Percentiles rank a stretch among this genome's conserved stretches.
These are phyloP conservation scores for Lavandula angustifolia DNA, from an alignment of 257 asterid genomes.

Conservation along the genomic window DNA sequence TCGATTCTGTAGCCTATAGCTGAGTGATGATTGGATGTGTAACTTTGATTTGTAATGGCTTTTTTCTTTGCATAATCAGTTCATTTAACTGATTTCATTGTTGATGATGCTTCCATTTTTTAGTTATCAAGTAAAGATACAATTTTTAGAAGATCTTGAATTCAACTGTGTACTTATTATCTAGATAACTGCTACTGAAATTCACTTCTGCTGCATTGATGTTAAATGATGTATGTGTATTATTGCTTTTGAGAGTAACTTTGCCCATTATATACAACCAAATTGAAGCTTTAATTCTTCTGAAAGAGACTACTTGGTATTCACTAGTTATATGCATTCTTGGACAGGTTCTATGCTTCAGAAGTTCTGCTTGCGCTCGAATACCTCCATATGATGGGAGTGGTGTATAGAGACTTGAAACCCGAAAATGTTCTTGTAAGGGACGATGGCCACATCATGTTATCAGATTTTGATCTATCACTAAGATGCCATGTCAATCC, in stretches of 20 bases:
- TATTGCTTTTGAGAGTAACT: no score
- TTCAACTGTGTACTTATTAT: background rate
- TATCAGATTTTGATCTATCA: conserved; percentile 89
- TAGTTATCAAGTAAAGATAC: background rate
- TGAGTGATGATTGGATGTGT: conserved; percentile 1
- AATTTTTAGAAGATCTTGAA: background rate
- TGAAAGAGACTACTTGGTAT: background rate
- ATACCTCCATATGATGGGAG: conserved; percentile 96
- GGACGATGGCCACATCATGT: conserved; percentile 94
- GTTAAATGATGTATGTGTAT: no score
- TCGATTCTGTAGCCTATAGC: background rate
- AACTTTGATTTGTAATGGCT: background rate
- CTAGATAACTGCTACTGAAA: background rate
- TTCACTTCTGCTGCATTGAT: background rate
- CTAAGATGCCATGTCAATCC: conserved; percentile 77
- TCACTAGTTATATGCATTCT: background rate
- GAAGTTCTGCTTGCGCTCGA: conserved; percentile 91
- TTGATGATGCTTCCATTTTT: no score
- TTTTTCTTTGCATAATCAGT: no score
- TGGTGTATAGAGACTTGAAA: conserved; percentile 81
- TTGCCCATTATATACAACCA: no score
- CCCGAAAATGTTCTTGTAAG: conserved; percentile 92
- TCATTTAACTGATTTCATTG: no score
- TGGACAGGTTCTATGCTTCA: conserved; percentile 77
- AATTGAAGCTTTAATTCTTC: no score